Base-by-base conservation (phyloP, 768 basidiomycete species). In the Pulveroboletus sp. region DNA sequence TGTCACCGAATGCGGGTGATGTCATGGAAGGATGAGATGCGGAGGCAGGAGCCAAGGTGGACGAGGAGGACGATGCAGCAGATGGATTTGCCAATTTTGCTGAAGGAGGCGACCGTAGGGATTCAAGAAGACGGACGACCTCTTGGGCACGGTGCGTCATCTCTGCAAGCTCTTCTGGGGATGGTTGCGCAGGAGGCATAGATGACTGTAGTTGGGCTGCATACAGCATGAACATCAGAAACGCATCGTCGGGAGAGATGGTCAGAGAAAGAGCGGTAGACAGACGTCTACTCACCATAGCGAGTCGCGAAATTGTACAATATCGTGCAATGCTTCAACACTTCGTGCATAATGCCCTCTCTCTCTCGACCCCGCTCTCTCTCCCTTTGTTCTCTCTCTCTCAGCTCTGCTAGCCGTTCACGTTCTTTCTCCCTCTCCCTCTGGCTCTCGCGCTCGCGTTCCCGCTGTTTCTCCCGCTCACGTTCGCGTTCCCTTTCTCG, bases 71-170 rank as follows among this genome's bases (percentile, higher is more conserved):
- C 14, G 59, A 46, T 33, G 53, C 27, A 10, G 33, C 31, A 13
- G 61, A 51, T 26, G 44, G 26, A 36, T 51, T 46, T 31, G 60
- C 55, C 15, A 53, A 47, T 48, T 66, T 67, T 15, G 57, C 53
- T 17, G 54, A 51, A 40, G 61, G 56, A 30, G 61, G 53, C 32
- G 53, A 57, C 17, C 60, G 55, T 13, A 67, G 54, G 32, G 62
- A 66, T 37, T 88, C 84, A 33, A 89, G 68, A 17, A 90, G 75
- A 43, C 79, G 77, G 17, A 89, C 81, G 24, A 91, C 86, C 44
- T 78, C 69, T 44, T 73, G 71, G 18, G 88, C 88, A 30, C 78
- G 76, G 14, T 77, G 75, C 8, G 80, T 75, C 88, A 90, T 91
- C 54, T 88, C 83, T 42, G 74, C 69, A 9, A 89, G 64, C 62